Percentiles rank a stretch among this genome's conserved stretches.
Evolutionary conservation across 495 filamentous ascomycete genomes (phyloP).

Genomic region (Podospora pseudoanserina): DNA sequence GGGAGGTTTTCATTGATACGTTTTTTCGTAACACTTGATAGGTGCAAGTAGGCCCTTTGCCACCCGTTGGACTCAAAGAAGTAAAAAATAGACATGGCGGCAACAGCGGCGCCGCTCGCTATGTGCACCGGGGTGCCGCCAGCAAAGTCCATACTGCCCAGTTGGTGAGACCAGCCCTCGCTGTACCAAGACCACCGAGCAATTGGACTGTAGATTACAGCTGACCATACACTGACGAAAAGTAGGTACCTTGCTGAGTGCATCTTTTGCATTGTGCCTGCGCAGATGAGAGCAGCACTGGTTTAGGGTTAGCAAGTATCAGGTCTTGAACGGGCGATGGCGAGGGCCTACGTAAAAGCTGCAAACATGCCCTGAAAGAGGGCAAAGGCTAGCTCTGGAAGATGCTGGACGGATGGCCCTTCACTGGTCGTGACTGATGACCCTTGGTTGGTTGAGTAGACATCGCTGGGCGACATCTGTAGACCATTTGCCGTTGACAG

Average conservation of each 20-base stretch:
- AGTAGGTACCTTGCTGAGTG: slow-evolving; percentile 1
- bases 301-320: neutral
- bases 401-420: neutral
- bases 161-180: neutral
- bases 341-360: neutral
- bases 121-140: neutral
- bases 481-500: neutral
- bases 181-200: neutral
- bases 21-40: neutral
- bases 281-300: neutral
- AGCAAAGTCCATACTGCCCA: neutral
- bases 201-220: neutral
- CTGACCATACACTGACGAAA: neutral
- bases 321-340: no score
- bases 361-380: slow-evolving; percentile 1
- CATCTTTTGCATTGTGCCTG: neutral
- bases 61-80: neutral
- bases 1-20: neutral
- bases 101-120: neutral
- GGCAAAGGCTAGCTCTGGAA: neutral
- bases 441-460: neutral
- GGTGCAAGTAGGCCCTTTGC: neutral
- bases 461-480: neutral
- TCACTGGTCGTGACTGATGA: no score
- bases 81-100: neutral